A percentile compares a stretch with the other conserved stretches of the same genome.
These are phyloP conservation scores for Chenopodium formosanum DNA, from an alignment of 148 eudicot genomes.

Conservation along the genomic window DNA sequence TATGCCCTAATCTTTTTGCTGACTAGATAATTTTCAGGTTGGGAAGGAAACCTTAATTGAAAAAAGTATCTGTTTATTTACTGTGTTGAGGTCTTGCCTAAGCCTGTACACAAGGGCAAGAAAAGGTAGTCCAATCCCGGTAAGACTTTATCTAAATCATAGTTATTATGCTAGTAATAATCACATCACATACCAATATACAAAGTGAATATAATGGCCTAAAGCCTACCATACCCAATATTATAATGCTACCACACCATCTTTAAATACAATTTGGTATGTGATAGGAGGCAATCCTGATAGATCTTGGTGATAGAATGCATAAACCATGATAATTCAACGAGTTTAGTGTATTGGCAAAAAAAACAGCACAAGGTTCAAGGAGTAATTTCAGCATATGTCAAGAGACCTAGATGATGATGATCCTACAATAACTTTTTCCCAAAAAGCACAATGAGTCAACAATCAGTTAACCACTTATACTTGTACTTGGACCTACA, in stretches of 20 bases:
- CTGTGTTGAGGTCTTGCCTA: too few species aligned
- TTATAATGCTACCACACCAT: neutral
- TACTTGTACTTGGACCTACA: neutral
- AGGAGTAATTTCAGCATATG: neutral
- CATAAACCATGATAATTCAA: neutral
- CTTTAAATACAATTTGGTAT: neutral
- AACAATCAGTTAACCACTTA: neutral
- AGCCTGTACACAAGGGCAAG: too few species aligned
- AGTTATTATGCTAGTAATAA: neutral
- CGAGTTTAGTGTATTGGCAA: neutral
- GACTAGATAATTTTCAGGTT: too few species aligned
- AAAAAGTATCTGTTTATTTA: too few species aligned
- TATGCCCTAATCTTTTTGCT: too few species aligned
- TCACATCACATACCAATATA: neutral
- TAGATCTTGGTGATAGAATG: neutral
- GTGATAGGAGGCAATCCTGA: neutral
- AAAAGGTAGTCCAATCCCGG: too few species aligned
- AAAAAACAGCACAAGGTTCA: neutral
- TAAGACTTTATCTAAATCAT: neutral
- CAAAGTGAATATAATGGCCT: too few species aligned
- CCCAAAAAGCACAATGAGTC: neutral
- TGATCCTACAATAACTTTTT: neutral
- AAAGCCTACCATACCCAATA: neutral
- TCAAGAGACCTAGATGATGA: neutral
- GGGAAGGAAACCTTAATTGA: too few species aligned